Evolutionary conservation across 2,329 filamentous ascomycete species (phyloP), one percentile per base, ranked within the genome.

Genomic region (Drechslera avenae): DNA sequence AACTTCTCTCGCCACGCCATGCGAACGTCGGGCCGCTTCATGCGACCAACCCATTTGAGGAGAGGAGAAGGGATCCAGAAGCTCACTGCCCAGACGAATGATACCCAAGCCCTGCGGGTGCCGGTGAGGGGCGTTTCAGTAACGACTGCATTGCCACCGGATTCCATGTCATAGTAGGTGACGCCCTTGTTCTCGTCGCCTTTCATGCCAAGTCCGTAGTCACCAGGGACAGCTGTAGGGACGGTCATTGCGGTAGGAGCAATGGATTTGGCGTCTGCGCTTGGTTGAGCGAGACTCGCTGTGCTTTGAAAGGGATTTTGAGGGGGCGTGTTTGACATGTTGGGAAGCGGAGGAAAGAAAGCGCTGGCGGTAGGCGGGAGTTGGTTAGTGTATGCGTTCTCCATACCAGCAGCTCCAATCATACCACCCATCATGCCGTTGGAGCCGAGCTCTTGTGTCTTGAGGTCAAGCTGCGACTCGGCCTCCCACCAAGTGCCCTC

Each of bases 1-100:
- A 99, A 43, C 75, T 99, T 99, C 69, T 99, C 94, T 74, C 94
- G 85, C 94, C 94, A 99, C 0, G 94, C 94, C 85, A 97, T 89
- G 19, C 94, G 89, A 7, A 99, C 91, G 75, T 99, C 94, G 1
- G 92, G 94, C 47, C 94, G 87, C 76, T 96, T 95, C 94, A 99
- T 99, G 17, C 93, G 89, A 26, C 94, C 94, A 50, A 97, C 68
- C 52, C 81, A 87, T n/a, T 83, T 83, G 13, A 99, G 84, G 2
- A 89, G 60, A 39, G 90, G 89, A 0, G 93, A 97, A 0, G 94
- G 94, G 60, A 97, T 94, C 89, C 90, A 97, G 71, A 91, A 97
- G 0, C 94, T 99, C 40, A 95, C 60, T 1, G 84, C 83, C 91
- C 92, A 97, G 3, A 94, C 90, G 33, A 94, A 74, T 1, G 75